A percentile compares a stretch with the other conserved stretches of the same genome.
These are phyloP conservation scores for Cymodocea nodosa DNA, from an alignment of 116 monocot genomes.

Conservation along the genomic window DNA sequence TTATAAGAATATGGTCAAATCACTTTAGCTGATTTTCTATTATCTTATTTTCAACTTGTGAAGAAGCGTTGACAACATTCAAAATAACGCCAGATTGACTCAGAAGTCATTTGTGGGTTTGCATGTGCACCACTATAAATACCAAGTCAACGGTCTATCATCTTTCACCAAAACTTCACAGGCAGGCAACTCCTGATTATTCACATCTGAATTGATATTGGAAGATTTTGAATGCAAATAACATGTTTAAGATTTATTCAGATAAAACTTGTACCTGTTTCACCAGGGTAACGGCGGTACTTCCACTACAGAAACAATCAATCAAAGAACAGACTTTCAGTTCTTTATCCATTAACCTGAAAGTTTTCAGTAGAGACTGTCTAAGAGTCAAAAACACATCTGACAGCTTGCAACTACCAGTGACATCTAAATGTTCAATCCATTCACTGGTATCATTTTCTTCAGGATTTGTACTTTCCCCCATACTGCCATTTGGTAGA, in stretches of 20 bases:
- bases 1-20: no score
- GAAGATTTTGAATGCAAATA: constrained; percentile 6
- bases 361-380: constrained; percentile 57
- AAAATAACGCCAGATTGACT: constrained; percentile 9
- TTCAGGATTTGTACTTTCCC: constrained; percentile 41
- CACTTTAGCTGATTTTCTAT: no score
- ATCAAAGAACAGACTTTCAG: constrained; percentile 43
- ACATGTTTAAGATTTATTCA: neutral
- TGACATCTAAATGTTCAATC: constrained; percentile 20
- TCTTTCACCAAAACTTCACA: neutral
- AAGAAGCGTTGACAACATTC: constrained; percentile 13
- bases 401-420: constrained; percentile 39
- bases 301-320: constrained; percentile 83
- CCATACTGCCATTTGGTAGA: constrained; percentile 21
- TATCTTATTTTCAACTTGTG: neutral
- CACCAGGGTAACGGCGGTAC: constrained; percentile 64
- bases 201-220: neutral
- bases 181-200: neutral
- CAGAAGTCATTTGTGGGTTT: constrained; percentile 3
- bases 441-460: constrained; percentile 39
- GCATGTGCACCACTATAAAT: neutral
- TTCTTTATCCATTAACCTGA: constrained; percentile 76
- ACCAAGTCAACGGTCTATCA: constrained; percentile 2
- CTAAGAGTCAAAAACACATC: constrained; percentile 44
- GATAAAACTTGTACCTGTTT: constrained; percentile 43